phyloP scores from a whole-genome alignment of 108 stramenopile genomes.

The Cyclostephanos invisitatus region DNA sequence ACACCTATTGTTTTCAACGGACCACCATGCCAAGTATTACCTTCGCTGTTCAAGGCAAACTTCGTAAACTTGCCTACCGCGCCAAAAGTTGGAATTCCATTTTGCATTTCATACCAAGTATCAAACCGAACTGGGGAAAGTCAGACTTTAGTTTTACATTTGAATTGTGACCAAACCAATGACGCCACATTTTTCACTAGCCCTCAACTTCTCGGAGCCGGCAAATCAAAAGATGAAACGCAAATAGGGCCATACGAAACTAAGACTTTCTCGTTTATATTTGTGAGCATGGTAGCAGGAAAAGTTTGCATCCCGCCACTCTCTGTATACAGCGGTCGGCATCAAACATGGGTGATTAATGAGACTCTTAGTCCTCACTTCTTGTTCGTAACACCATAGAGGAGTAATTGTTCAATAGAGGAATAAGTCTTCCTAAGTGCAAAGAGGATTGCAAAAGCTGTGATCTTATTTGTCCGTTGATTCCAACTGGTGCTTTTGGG shows the following conservation, averaged over 20 bases:
- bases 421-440: too few species aligned
- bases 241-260: conserved; percentile 64
- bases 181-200: conserved; percentile 8
- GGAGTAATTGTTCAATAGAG: too few species aligned
- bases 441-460: too few species aligned
- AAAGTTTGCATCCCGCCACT: conserved; percentile 53
- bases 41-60: conserved; percentile 67
- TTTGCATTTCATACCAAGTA: conserved; percentile 63
- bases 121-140: conserved; percentile 62
- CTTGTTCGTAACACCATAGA: conserved; percentile 52
- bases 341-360: conserved; percentile 72
- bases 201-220: conserved; percentile 55
- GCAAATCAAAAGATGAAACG: conserved; percentile 52
- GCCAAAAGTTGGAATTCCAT: conserved; percentile 65
- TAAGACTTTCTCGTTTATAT: conserved; percentile 58
- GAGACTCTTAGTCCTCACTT: conserved; percentile 24
- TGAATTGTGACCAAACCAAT: conserved; percentile 34
- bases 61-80: conserved; percentile 43
- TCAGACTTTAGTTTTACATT: conserved; percentile 55
- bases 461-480: too few species aligned
- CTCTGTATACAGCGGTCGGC: conserved; percentile 55
- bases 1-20: conserved; percentile 60
- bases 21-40: conserved; percentile 67
- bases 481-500: too few species aligned
- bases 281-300: conserved; percentile 66